Evolutionary conservation across 78 protist species (phyloP), one percentile per base, ranked within the genome.

Genomic region (slime mould (Dictyostelium discoideum)): DNA sequence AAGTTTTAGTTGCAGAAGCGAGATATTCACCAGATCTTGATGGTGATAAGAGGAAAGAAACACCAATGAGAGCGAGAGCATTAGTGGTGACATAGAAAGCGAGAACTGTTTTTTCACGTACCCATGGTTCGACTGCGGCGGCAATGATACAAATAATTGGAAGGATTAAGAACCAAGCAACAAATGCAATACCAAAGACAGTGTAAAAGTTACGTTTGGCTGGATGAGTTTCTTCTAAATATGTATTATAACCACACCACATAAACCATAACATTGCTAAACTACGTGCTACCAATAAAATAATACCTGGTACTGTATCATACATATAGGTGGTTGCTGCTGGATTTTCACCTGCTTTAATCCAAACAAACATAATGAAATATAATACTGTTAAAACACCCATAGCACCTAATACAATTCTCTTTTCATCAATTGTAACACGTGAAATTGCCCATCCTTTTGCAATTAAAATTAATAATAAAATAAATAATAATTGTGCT

Each of bases 371-470:
- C 95, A 85, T 80, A 37, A 86, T 69, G 26, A 94, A 83, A 79
- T 94, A 94, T 93, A 94, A 93, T 16, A 16, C 84, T 40, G 85
- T 29, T 42, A 94, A 42, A 22, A 79, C 22, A 78, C 93, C 93
- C 85, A 94, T 87, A 67, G 84, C 93, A 65, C 67, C 84, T 10
- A 80, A 50, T 16, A 94, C 69, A 67, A 80, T 44, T 80, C 85
- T 87, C 85, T 85, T 94, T 20, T 86, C 87, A 22, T 94, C 92
- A 50, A 94, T 50, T 57, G 76, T 85, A 9, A 78, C 89, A 20
- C 85, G 26, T 29, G 94, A 87, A 40, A 94, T 94, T 11, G 97
- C 93, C 97, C 97, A 94, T 10, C 97, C 97, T 79, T 94, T 94
- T 18, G 92, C 73, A 44, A 94, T 60, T 65, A 87, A 57, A 40